These are phyloP conservation scores for Lycium ferocissimum DNA, from an alignment of 257 asterid genomes.

Conservation along the genomic window DNA sequence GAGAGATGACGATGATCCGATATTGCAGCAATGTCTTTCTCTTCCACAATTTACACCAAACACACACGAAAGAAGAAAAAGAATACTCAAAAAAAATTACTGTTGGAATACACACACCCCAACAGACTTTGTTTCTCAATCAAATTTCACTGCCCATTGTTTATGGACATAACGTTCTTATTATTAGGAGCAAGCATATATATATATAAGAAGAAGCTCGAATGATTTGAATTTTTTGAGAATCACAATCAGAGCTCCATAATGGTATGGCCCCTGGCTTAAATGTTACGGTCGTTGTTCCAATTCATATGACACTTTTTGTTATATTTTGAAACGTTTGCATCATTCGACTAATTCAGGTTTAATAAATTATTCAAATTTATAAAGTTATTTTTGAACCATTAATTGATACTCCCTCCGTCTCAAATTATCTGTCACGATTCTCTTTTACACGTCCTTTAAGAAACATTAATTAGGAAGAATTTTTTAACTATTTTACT, in stretches of 20 bases:
- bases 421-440: too few species aligned
- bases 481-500: too few species aligned
- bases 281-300: constrained; percentile 20
- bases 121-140: not conserved
- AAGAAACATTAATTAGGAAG: too few species aligned
- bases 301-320: not conserved
- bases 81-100: not conserved
- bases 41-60: constrained; percentile 32
- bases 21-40: constrained; percentile 40
- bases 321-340: not conserved
- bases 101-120: not conserved
- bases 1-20: constrained; percentile 62
- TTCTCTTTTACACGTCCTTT: too few species aligned
- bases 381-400: not conserved
- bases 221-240: constrained; percentile 22
- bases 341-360: not conserved
- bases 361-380: not conserved
- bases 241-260: constrained; percentile 34
- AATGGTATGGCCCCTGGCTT: constrained; percentile 54
- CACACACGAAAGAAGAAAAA: not conserved
- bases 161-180: not conserved
- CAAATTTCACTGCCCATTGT: constrained; percentile 1
- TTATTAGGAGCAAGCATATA: not conserved
- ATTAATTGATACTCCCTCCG: not conserved
- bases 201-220: not conserved